Percentiles rank a stretch among this genome's conserved stretches.
Conservation (phyloP, 257 asterid genomes). For the Solanum pinnatisectum region DNA sequence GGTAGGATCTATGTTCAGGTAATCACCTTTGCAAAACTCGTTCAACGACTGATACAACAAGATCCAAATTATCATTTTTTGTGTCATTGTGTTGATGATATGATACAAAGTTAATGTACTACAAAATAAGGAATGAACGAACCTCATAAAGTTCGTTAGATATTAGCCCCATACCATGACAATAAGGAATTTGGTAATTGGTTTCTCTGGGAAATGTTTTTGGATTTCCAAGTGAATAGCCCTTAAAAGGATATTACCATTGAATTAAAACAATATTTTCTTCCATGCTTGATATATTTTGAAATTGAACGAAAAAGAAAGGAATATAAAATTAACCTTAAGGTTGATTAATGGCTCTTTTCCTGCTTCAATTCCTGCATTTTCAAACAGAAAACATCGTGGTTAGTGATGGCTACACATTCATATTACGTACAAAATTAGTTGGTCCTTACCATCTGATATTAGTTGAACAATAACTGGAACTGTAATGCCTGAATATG, state of each 20-base stretch:
- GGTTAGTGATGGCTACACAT: not conserved
- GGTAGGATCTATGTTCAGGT: not conserved
- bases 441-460: constrained; percentile 6
- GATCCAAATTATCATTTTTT: not conserved
- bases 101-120: not conserved
- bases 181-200: constrained; percentile 10
- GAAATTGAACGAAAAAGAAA: not conserved
- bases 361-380: constrained; percentile 30
- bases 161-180: constrained; percentile 24
- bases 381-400: not conserved
- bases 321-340: constrained; percentile 8
- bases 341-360: constrained; percentile 19
- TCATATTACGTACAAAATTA: not conserved
- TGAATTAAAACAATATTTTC: not conserved
- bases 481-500: constrained; percentile 22
- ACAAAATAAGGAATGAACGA: not conserved
- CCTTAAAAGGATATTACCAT: constrained; percentile 12
- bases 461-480: constrained; percentile 23
- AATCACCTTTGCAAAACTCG: not conserved
- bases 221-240: constrained; percentile 30
- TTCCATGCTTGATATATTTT: not conserved
- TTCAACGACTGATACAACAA: not conserved
- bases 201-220: not conserved
- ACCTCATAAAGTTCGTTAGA: constrained; percentile 25
- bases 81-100: not conserved